Evolutionary conservation across 306 rosid species (phyloP), one percentile per base, ranked within the genome.

Genomic region (Hylodesmum podocarpum): DNA sequence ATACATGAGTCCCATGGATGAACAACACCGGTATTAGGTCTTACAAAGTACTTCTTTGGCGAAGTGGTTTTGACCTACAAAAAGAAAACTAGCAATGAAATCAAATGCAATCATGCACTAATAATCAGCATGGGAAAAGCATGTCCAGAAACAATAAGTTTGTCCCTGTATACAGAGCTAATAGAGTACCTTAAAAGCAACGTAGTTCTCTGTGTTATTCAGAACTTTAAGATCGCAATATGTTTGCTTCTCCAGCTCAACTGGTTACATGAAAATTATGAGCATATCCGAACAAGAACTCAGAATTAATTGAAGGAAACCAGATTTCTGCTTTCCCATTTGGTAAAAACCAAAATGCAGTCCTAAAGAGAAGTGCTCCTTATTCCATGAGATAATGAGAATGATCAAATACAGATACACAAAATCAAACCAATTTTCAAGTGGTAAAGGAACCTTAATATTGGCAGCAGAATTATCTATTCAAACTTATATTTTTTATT

Each of bases 51-150:
- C 89, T 88, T 91, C 86, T 88, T 91, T 13, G 96, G 96, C 9
- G 96, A 91, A 79, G 93, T 91, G 34, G 96, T 91, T 87, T 91
- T 91, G 77, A 91, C 96, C 96, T 91, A n/a, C n/a, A n/a, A n/a
- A 13, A 64, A 75, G 57, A 1, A 7, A 78, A 51, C 41, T 41
- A 29, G 21, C 13, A 59, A 66, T 40, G 8, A 62, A 80, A 67
- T 51, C 55, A 16, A 36, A 22, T 19, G n/a, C 50, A 61, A 40
- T 50, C 40, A 21, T 9, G 22, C 77, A 67, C 39, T 40, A 2
- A 50, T 1, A 53, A 74, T 49, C 47, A 40, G 50, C 25, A 14
- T 34, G 37, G 44, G 75, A 69, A 53, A 65, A 54, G 21, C 57
- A 81, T 29, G 36, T 46, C 65, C 64, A n/a, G 13, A 18, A 7